phyloP scores from a whole-genome alignment of 345 rosid species.

The Eucalyptus paniculata region DNA sequence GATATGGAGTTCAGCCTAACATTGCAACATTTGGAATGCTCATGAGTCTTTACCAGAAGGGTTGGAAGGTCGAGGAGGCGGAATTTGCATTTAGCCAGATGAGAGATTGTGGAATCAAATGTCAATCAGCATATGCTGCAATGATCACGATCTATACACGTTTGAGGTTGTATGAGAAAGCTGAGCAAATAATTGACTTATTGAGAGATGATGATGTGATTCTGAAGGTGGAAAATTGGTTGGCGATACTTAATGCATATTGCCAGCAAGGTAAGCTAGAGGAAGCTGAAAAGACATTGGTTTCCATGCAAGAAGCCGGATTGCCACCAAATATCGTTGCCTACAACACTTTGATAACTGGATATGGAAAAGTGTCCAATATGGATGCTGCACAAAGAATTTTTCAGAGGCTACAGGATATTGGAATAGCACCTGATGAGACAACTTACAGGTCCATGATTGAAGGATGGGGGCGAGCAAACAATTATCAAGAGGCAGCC shows the following conservation, averaged over 20 bases:
- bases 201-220: conserved; percentile 45
- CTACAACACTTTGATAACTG: conserved; percentile 66
- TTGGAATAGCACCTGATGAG: conserved; percentile 67
- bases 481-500: conserved; percentile 31
- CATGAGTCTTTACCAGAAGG: conserved; percentile 68
- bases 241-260: conserved; percentile 76
- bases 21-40: conserved; percentile 86
- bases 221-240: conserved; percentile 62
- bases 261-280: conserved; percentile 74
- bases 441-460: conserved; percentile 84
- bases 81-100: conserved; percentile 55
- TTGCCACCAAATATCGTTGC: conserved; percentile 57
- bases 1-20: conserved; percentile 50
- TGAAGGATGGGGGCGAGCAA: conserved; percentile 90
- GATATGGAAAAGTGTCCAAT: conserved; percentile 65
- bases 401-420: conserved; percentile 23
- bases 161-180: conserved; percentile 53
- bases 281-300: conserved; percentile 48
- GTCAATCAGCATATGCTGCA: conserved; percentile 81
- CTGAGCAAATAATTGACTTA: conserved; percentile 52
- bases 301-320: conserved; percentile 43
- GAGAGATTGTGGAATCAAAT: conserved; percentile 52
- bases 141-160: conserved; percentile 87
- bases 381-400: conserved; percentile 57
- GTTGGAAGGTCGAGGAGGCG: conserved; percentile 66